Base-by-base conservation (phyloP, 2,329 filamentous ascomycete species). In the Curvularia sp. region DNA sequence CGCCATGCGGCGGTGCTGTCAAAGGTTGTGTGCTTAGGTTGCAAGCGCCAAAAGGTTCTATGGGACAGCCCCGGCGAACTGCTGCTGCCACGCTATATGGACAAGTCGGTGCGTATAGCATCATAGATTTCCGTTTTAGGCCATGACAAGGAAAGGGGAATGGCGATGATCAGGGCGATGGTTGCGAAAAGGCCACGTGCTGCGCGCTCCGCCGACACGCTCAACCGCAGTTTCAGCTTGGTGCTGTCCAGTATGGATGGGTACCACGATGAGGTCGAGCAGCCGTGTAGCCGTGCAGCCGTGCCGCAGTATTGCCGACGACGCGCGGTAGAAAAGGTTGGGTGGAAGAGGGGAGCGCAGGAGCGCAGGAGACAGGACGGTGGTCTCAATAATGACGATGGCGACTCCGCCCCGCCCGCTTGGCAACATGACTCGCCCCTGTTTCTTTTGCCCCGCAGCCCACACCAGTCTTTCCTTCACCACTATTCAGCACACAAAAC, bases 401-500 rank as follows among this genome's bases (percentile, higher is more conserved):
- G 21, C 15, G 12, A 32, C 32, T 23, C 25, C 27, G 51, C 30
- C 51, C 51, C 51, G 32, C 45, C 28, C 19, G 13, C 45, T 18
- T 38, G 15, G 7, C 38, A 27, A 42, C 50, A 59, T 59, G 56
- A 59, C 56, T 55, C 45, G 45, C 27, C 10, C 10, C n/a, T n/a
- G n/a, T n/a, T 25, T 21, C 34, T 30, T 36, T 48, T 18, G 28
- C 55, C 32, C 34, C 39, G 53, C 50, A n/a, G n/a, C 34, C 39
- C 50, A 43, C 48, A 45, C 45, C 28, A 41, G 48, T 21, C 38
- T 25, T 34, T 42, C 50, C 51, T 42, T 36, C 45, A 36, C 34
- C 34, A 27, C 34, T 36, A 36, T 18, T 36, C n/a, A n/a, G 25
- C 47, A 38, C n/a, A 13, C 23, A 28, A 39, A 12, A 39, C 18